Percentiles rank a stretch among this genome's conserved stretches.
Evolutionary conservation across 805 yeast species (phyloP).

Genomic region (Saccharomyces jurei): DNA sequence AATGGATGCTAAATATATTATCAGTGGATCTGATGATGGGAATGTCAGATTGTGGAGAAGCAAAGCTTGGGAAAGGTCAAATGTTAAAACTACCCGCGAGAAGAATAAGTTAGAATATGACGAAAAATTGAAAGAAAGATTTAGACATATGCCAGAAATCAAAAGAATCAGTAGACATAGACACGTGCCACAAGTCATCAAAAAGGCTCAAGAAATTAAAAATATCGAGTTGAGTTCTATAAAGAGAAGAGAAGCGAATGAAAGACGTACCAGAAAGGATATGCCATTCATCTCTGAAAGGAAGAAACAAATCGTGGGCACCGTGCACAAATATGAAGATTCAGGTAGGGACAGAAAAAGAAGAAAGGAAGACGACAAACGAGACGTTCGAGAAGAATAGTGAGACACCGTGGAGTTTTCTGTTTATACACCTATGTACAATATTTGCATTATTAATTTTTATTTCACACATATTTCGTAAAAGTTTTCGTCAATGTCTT

Average conservation of each 20-base stretch:
- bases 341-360: conserved; percentile 10
- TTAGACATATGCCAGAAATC: conserved; percentile 93
- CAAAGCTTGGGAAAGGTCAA: conserved; percentile 74
- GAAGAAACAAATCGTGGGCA: conserved; percentile 78
- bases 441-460: neutral
- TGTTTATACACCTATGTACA: neutral
- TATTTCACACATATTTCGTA: neutral
- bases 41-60: conserved; percentile 92
- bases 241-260: conserved; percentile 76
- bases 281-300: conserved; percentile 62
- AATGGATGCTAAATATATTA: conserved; percentile 80
- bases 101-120: conserved; percentile 83
- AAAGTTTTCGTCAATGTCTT: neutral
- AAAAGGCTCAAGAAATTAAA: conserved; percentile 85
- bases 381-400: conserved; percentile 4
- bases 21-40: conserved; percentile 93
- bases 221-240: conserved; percentile 60
- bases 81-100: conserved; percentile 71
- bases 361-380: conserved; percentile 4
- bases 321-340: conserved; percentile 53
- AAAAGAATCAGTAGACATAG: conserved; percentile 84
- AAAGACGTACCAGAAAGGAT: conserved; percentile 65
- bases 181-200: conserved; percentile 79
- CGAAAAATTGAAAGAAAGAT: conserved; percentile 83
- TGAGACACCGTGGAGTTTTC: neutral